Conservation (phyloP, 225 moss, liverwort and hornwort genomes). For the Thuidium tamariscinum region DNA sequence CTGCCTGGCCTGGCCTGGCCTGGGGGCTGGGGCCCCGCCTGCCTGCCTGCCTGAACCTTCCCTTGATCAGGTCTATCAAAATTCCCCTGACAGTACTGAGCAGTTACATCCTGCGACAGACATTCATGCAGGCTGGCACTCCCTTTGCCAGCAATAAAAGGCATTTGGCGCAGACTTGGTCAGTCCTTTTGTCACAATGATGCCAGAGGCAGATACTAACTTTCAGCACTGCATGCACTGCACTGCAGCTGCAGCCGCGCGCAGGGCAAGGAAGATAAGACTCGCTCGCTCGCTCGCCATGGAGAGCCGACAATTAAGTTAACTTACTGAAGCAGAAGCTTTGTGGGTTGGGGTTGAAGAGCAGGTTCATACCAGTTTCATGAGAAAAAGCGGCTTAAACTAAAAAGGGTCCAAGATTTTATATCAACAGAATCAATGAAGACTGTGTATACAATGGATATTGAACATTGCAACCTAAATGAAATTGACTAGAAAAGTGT, state of each 20-base stretch:
- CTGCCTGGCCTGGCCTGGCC: background rate
- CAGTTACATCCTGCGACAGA: constrained; percentile 4
- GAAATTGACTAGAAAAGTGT: no score
- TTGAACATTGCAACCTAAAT: background rate
- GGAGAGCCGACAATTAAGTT: background rate
- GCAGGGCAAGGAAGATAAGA: background rate
- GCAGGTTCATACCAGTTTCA: background rate
- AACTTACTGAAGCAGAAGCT: no score
- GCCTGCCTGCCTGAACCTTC: constrained; percentile 12
- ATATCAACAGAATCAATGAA: background rate
- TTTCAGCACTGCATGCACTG: background rate
- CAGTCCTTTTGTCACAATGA: constrained; percentile 21
- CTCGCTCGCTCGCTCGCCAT: background rate
- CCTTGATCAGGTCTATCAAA: constrained; percentile 18
- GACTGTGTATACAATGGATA: background rate
- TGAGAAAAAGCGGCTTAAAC: no score
- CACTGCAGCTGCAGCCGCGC: background rate
- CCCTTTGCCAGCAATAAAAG: constrained; percentile 20
- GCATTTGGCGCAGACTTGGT: constrained; percentile 17
- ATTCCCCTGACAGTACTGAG: constrained; percentile 21
- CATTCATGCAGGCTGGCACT: constrained; percentile 30
- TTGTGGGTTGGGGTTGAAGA: no score
- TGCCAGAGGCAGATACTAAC: background rate
- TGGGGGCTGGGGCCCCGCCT: background rate
- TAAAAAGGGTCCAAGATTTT: background rate